Percentiles rank a stretch among this genome's conserved stretches.
phyloP scores from a whole-genome alignment of 495 filamentous ascomycete species.

The Xylaria castorea region DNA sequence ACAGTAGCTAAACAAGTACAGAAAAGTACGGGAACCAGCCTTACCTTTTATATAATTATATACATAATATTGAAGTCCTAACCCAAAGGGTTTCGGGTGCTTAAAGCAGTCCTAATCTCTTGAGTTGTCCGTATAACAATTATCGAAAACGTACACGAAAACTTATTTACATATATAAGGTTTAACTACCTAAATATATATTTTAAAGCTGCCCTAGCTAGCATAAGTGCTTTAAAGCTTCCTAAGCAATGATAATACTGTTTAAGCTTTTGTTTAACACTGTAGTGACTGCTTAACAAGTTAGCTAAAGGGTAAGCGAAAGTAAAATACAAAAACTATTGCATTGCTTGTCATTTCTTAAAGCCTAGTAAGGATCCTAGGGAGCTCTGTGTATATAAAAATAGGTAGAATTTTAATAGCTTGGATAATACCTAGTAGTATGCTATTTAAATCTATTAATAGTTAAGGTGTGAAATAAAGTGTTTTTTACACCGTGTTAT shows the following conservation, averaged over 20 bases:
- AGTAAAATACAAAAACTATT: background rate
- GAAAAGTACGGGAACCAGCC: no score
- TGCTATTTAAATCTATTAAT: background rate
- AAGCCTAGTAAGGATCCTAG: background rate
- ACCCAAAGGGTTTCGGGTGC: no score
- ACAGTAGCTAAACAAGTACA: no score
- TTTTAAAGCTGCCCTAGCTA: background rate
- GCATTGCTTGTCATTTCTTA: background rate
- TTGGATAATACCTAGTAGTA: background rate
- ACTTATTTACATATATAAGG: background rate
- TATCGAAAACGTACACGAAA: background rate
- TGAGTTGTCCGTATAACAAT: no score
- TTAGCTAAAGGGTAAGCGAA: background rate
- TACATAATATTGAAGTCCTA: no score
- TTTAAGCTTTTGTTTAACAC: background rate
- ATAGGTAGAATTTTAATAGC: background rate
- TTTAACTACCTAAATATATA: background rate
- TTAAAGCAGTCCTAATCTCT: no score
- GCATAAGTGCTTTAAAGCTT: background rate
- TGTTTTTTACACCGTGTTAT: background rate
- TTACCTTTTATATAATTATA: no score
- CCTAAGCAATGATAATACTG: background rate
- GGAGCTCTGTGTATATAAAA: background rate
- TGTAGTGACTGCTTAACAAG: background rate
- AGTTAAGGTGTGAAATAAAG: background rate